These are phyloP conservation scores for Sporothrix mexicana DNA, from an alignment of 2,329 filamentous ascomycete species.

Conservation along the genomic window DNA sequence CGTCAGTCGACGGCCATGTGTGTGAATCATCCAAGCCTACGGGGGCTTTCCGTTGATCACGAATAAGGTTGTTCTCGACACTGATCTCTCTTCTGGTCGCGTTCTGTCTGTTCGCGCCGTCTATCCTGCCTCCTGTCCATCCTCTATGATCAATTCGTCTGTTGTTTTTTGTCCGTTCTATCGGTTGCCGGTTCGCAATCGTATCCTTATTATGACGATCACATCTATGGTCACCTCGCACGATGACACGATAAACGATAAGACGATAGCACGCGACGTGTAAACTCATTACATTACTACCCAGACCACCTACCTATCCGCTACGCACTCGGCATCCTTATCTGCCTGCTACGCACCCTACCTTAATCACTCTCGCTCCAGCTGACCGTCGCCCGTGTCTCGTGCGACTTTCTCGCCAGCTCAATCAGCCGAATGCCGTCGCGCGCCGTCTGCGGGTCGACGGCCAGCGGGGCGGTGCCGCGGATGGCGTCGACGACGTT, in stretches of 20 bases:
- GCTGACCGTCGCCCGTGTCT: conserved; percentile 32
- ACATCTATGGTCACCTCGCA: background rate
- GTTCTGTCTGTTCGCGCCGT: too few relatives aligned
- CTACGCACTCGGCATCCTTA: too few relatives aligned
- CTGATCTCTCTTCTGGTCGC: too few relatives aligned
- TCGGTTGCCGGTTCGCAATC: too few relatives aligned
- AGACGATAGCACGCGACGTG: conserved; percentile 12
- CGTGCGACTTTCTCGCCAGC: conserved; percentile 47
- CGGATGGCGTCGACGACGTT: conserved; percentile 50
- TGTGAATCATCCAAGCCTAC: too few relatives aligned
- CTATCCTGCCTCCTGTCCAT: too few relatives aligned
- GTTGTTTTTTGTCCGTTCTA: too few relatives aligned
- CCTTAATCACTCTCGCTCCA: conserved; percentile 31
- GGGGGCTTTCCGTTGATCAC: background rate
- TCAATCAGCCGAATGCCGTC: conserved; percentile 50
- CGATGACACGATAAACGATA: background rate
- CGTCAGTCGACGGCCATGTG: too few relatives aligned
- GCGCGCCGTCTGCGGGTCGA: conserved; percentile 47
- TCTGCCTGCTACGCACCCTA: background rate
- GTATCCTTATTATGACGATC: too few relatives aligned
- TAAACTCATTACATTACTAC: background rate
- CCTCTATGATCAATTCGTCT: too few relatives aligned
- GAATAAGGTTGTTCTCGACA: background rate
- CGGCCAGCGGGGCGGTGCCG: conserved; percentile 47
- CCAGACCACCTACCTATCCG: too few relatives aligned